Evolutionary conservation across 495 filamentous ascomycete species (phyloP), one percentile per base, ranked within the genome.

Genomic region (Cryomyces minteri): DNA sequence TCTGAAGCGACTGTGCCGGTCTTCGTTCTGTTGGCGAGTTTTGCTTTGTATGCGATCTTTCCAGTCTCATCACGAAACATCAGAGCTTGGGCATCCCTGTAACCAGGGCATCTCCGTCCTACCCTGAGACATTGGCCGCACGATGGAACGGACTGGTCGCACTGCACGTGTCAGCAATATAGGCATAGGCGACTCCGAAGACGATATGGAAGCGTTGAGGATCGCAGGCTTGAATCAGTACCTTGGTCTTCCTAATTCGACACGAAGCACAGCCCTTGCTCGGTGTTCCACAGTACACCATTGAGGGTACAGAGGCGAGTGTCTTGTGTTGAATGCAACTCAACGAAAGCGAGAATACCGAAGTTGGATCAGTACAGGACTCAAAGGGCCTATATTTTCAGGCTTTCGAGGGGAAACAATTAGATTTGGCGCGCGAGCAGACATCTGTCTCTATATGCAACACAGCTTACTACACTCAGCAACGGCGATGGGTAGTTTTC

Each of bases 251-350:
- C 34, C 33, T 39, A 11, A 36, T 4, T 9, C 44, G 33, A 32
- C 44, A 46, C 6, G 33, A 14, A 0, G 32, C 33, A 40, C 44
- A 46, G 4, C 34, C 44, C 11, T 46, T 46, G 44, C 44, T 46
- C 4, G 44, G 44, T 36, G 11, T 46, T 11, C 44, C 44, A 46
- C 44, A 40, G 30, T 46, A 46, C 7, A 39, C 37, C 44, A 46
- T 46, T 28, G 34, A 25, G 2, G 18, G 18, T 2, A 25, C 18
- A 25, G 18, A 25, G 18, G 18, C 18, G 18, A 25, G 18, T 25
- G 18, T 25, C 2, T 2, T 25, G 18, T 2, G 18, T 25, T 25
- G 2, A 25, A 1, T 25, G 18, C 18, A n/a, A 25, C 18, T 25
- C 18, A 25, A 25, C 18, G 18, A 25, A 25, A 1, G 18, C 18